Evolutionary conservation across 2,329 filamentous ascomycete species (phyloP), one percentile per base, ranked within the genome.

Genomic region (Coniochaeta ligniaria): DNA sequence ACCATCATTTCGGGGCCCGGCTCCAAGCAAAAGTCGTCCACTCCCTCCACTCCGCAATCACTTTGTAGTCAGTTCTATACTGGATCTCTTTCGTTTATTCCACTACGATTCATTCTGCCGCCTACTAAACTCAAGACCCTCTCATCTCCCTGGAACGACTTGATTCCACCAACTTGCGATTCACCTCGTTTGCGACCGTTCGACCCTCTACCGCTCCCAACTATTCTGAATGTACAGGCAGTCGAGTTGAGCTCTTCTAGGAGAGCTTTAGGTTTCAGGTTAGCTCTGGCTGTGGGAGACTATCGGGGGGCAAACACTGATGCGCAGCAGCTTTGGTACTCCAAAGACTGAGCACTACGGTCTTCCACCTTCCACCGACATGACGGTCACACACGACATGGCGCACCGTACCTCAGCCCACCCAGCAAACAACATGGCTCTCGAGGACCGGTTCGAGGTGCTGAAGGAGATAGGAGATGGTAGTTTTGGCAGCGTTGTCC

Each of bases 401-500:
- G 83, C 88, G 75, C 85, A 87, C 69, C 85, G 90, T 73, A 85
- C 85, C 74, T 83, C 85, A 67, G 79, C 83, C 74, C 75, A 80
- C 62, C 70, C 72, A 65, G 69, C 74, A 65, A 74, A 74, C 59
- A 76, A 73, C 45, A 69, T 88, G 76, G 83, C 86, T 59, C 85
- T 99, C 59, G 93, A 97, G 73, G 95, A 99, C 73, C 88, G 93
- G 68, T 99, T 97, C 73, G 94, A 99, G 76, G 88, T 99, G 60
- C 80, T 99, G 72, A 99, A 98, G 77, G 95, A 99, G 71, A 96
- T 99, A 73, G 95, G 95, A 57, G 95, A 99, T 85, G 95, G 95
- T 67, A 98, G 95, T 78, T 99, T 99, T 73, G 95, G 95, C 62
- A 98, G 92, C 72, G 95, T 99, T 65, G 90, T 91, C 62, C 83